Evolutionary conservation across 352 stramenopile species (phyloP).

Genomic region (Pythium dissotocum): DNA sequence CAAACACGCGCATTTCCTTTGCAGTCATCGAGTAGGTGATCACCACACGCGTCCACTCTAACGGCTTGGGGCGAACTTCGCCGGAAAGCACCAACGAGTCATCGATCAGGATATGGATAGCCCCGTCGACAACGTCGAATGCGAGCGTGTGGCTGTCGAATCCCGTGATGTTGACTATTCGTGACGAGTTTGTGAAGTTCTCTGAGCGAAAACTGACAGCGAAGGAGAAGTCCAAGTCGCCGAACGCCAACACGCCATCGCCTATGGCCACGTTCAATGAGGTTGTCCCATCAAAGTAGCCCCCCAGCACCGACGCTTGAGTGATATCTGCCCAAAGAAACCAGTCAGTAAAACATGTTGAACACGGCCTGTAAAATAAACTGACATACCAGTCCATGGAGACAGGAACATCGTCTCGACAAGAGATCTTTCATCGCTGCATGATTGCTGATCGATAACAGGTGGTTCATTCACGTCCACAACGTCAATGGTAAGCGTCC

Average conservation of each 20-base stretch:
- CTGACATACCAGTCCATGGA: conserved; percentile 13
- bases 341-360: background rate
- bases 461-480: conserved; percentile 46
- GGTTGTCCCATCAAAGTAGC: conserved; percentile 21
- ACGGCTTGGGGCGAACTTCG: background rate
- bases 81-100: background rate
- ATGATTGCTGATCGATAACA: conserved; percentile 20
- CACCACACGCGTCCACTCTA: conserved; percentile 19
- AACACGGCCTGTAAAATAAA: no score
- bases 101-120: conserved; percentile 7
- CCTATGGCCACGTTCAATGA: background rate
- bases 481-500: conserved; percentile 37
- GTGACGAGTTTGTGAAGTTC: background rate
- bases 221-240: conserved; percentile 46
- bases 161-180: background rate
- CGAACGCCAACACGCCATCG: conserved; percentile 34
- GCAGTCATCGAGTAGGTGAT: conserved; percentile 22
- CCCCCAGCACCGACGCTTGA: conserved; percentile 1
- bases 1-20: conserved; percentile 13
- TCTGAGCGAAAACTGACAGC: conserved; percentile 33
- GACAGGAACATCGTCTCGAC: conserved; percentile 14
- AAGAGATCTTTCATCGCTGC: conserved; percentile 4
- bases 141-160: background rate
- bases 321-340: conserved; percentile 9
- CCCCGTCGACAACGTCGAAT: background rate